Conservation (phyloP, 805 yeast genomes). For the Phaffomyces antillensis region DNA sequence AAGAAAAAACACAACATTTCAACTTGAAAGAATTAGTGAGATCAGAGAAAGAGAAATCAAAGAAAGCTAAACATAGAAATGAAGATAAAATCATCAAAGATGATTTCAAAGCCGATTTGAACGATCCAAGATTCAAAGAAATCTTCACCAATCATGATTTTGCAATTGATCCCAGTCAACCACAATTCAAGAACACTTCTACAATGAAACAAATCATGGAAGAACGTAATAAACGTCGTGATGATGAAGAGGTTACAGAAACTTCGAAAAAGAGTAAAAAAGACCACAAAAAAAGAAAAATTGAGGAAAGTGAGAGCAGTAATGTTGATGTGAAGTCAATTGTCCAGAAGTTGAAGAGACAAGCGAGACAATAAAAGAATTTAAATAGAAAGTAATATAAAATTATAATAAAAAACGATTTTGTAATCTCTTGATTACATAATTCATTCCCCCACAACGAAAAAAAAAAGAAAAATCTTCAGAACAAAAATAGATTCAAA, state of each 20-base stretch:
- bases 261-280: constrained; percentile 8
- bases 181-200: constrained; percentile 82
- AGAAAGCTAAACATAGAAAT: constrained; percentile 38
- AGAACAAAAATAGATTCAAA: too few relatives aligned
- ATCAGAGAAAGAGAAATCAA: constrained; percentile 58
- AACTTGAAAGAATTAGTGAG: constrained; percentile 70
- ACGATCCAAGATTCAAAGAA: constrained; percentile 81
- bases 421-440: too few relatives aligned
- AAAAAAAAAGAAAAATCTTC: too few relatives aligned
- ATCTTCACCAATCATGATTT: constrained; percentile 80
- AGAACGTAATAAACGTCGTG: constrained; percentile 58
- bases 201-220: constrained; percentile 79
- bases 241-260: constrained; percentile 5
- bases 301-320: not conserved
- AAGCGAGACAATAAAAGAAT: not conserved
- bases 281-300: constrained; percentile 9
- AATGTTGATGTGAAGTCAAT: constrained; percentile 5
- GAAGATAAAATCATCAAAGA: constrained; percentile 47
- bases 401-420: too few relatives aligned
- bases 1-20: constrained; percentile 52
- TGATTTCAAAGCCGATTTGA: constrained; percentile 59
- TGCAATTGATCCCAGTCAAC: constrained; percentile 89
- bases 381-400: too few relatives aligned
- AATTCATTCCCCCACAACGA: too few relatives aligned
- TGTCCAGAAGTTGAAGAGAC: constrained; percentile 7